Evolutionary conservation across 768 basidiomycete species (phyloP).

Genomic region (Russula virescens): DNA sequence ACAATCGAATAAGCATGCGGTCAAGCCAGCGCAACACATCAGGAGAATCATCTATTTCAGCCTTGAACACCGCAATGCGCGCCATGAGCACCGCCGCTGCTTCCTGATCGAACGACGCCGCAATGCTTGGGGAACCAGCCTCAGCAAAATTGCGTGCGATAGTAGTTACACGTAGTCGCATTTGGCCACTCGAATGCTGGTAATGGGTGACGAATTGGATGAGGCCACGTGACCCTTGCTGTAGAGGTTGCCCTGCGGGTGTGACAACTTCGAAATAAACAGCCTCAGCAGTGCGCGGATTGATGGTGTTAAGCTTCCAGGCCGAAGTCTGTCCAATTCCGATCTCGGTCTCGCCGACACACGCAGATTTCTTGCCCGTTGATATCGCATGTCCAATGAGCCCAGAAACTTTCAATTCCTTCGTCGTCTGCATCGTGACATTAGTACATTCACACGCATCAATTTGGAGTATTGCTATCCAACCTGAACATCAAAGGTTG

Average conservation of each 20-base stretch:
- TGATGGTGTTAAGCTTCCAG: constrained; percentile 93
- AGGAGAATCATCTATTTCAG: constrained; percentile 95
- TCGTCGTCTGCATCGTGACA: constrained; percentile 67
- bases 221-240: constrained; percentile 84
- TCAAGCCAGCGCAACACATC: constrained; percentile 97
- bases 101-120: constrained; percentile 95
- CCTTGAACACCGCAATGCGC: constrained; percentile 97
- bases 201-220: constrained; percentile 99
- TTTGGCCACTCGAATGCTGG: constrained; percentile 94
- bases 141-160: constrained; percentile 97
- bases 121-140: constrained; percentile 90
- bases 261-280: constrained; percentile 99
- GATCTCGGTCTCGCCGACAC: constrained; percentile 98
- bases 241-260: constrained; percentile 88
- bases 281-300: constrained; percentile 78
- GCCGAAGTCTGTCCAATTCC: constrained; percentile 98
- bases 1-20: constrained; percentile 95
- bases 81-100: constrained; percentile 98
- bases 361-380: constrained; percentile 91
- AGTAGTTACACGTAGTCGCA: constrained; percentile 93
- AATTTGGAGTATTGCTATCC: constrained; percentile 1
- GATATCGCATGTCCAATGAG: constrained; percentile 97
- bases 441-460: neutral
- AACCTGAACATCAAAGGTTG: constrained; percentile 96
- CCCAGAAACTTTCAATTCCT: constrained; percentile 97